phyloP scores from a whole-genome alignment of 257 asterid genomes.

The Cordia subcordata region DNA sequence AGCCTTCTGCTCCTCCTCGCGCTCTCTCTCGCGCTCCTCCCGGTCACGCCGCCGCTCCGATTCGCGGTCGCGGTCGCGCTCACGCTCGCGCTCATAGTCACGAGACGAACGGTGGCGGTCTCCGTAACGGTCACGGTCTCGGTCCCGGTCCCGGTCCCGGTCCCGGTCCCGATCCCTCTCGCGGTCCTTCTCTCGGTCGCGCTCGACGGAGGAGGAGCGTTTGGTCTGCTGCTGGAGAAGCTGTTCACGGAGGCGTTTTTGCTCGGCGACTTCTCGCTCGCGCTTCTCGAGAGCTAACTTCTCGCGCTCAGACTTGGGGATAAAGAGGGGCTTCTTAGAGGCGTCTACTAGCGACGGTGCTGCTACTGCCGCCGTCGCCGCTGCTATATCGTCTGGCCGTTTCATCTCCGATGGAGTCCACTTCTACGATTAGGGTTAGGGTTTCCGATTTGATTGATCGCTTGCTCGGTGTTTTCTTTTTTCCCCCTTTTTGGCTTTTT shows the following conservation, averaged over 20 bases:
- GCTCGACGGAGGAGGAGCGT: slow-evolving; percentile 18
- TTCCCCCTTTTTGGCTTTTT: too few relatives aligned
- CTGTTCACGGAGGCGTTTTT: slow-evolving; percentile 45
- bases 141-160: too few relatives aligned
- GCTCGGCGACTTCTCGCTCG: slow-evolving; percentile 50
- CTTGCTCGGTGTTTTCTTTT: too few relatives aligned
- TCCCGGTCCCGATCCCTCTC: too few relatives aligned
- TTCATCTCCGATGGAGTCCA: too few relatives aligned
- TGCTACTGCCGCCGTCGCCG: too few relatives aligned
- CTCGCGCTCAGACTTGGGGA: slow-evolving; percentile 66
- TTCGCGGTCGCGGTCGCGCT: slow-evolving; percentile 43
- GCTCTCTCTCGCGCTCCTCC: slow-evolving; percentile 12
- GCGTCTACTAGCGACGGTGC: slow-evolving; percentile 32
- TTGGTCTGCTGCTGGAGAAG: slow-evolving; percentile 26
- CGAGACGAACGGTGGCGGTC: too few relatives aligned
- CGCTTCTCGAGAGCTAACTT: slow-evolving; percentile 61
- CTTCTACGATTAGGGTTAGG: too few relatives aligned
- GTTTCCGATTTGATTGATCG: too few relatives aligned
- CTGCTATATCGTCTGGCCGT: too few relatives aligned
- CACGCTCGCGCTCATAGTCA: slow-evolving; percentile 35
- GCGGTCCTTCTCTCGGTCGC: too few relatives aligned
- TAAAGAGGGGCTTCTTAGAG: slow-evolving; percentile 56
- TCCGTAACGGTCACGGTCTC: too few relatives aligned
- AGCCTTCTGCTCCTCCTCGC: slow-evolving; percentile 18
- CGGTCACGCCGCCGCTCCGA: slow-evolving; percentile 21